These are phyloP conservation scores for Xylaria sp. DNA, from an alignment of 495 filamentous ascomycete genomes.

Conservation along the genomic window DNA sequence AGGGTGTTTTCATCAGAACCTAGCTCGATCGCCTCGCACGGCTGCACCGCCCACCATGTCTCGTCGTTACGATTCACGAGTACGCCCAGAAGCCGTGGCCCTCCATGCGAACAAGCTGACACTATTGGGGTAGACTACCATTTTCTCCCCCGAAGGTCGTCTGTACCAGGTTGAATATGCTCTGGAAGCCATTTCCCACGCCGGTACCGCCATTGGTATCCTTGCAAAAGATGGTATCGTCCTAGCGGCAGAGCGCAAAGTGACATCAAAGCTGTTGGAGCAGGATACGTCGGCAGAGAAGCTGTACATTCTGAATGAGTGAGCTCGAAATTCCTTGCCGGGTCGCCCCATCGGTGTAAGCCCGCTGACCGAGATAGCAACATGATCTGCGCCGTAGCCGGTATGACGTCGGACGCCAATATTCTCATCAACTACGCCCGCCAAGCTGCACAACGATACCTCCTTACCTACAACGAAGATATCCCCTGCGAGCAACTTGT, in stretches of 20 bases:
- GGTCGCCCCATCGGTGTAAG: not conserved
- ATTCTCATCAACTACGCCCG: slow-evolving; percentile 99
- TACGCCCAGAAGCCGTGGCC: slow-evolving; percentile 54
- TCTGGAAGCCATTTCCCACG: slow-evolving; percentile 97
- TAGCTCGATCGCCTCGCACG: slow-evolving; percentile 19
- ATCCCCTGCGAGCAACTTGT: slow-evolving; percentile 99
- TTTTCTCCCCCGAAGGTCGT: slow-evolving; percentile 98
- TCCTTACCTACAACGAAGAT: slow-evolving; percentile 99
- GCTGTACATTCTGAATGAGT: slow-evolving; percentile 99
- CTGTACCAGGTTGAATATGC: slow-evolving; percentile 99
- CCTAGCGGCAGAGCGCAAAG: slow-evolving; percentile 97
- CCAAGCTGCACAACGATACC: slow-evolving; percentile 93
- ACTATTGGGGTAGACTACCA: slow-evolving; percentile 77
- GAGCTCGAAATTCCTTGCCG: slow-evolving; percentile 39
- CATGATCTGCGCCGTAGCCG: slow-evolving; percentile 99
- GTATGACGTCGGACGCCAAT: slow-evolving; percentile 99
- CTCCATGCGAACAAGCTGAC: slow-evolving; percentile 48
- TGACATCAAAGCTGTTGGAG: slow-evolving; percentile 98
- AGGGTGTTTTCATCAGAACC: not conserved
- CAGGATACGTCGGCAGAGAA: slow-evolving; percentile 99
- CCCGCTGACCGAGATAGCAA: slow-evolving; percentile 65
- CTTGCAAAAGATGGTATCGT: slow-evolving; percentile 98
- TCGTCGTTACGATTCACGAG: slow-evolving; percentile 96
- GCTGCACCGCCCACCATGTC: slow-evolving; percentile 69
- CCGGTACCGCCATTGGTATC: slow-evolving; percentile 94